Percentiles rank a stretch among this genome's conserved stretches.
These are phyloP conservation scores for Withania somnifera DNA, from an alignment of 305 asterid genomes.

Conservation along the genomic window DNA sequence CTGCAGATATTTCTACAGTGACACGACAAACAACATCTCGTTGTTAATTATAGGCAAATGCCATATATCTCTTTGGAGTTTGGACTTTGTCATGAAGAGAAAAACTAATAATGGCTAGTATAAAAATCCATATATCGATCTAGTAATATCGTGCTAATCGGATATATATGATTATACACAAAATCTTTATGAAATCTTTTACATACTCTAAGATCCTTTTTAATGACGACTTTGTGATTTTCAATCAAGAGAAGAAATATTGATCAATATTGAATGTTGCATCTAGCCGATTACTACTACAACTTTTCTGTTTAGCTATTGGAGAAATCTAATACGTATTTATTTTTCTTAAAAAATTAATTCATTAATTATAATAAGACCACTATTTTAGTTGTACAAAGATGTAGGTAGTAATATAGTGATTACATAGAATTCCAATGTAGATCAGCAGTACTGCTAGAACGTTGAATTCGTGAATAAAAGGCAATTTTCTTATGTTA, in stretches of 20 bases:
- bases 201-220: too few relatives aligned
- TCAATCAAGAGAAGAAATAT: background rate
- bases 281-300: background rate
- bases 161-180: background rate
- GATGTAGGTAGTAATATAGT: background rate
- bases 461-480: conserved; percentile 29
- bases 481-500: conserved; percentile 23
- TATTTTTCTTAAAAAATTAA: background rate
- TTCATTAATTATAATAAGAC: background rate
- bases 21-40: too few relatives aligned
- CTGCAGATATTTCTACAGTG: too few relatives aligned
- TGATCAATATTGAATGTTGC: background rate
- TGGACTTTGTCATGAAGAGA: background rate
- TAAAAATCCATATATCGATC: background rate
- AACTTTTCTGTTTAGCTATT: background rate
- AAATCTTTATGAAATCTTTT: too few relatives aligned
- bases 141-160: background rate
- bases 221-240: background rate
- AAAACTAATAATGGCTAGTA: too few relatives aligned
- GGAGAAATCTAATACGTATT: background rate
- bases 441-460: background rate
- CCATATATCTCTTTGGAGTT: background rate
- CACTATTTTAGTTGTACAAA: background rate
- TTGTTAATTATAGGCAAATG: background rate
- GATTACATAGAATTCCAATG: background rate